A percentile compares a stretch with the other conserved stretches of the same genome.
phyloP scores from a whole-genome alignment of 2,329 filamentous ascomycete genomes.

The Emmonsia crescens region DNA sequence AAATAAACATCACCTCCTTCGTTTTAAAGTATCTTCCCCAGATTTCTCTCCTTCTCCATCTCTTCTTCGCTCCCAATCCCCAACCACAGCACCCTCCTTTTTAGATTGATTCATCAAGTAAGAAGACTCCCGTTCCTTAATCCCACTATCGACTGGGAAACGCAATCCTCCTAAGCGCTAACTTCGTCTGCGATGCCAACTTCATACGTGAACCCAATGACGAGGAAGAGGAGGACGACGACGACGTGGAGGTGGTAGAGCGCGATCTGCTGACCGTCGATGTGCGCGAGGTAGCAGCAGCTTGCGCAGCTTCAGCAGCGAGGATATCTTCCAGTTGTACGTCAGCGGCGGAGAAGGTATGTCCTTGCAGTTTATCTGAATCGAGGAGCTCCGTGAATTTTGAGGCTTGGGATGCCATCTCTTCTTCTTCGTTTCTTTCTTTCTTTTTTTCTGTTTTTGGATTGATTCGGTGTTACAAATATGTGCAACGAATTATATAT shows the following conservation, averaged over 20 bases:
- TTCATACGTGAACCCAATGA: not conserved
- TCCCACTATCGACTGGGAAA: not conserved
- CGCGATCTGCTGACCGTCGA: constrained; percentile 14
- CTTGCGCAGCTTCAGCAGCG: constrained; percentile 5
- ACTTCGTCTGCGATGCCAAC: not conserved
- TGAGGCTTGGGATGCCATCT: constrained; percentile 4
- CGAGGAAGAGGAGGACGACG: not conserved
- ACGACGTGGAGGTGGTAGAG: not conserved
- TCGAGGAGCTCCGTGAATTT: constrained; percentile 12
- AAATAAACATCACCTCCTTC: too few species aligned
- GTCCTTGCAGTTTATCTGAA: constrained; percentile 3
- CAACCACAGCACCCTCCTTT: not conserved
- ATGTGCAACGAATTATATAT: not conserved
- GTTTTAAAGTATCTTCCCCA: too few species aligned
- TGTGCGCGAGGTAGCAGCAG: constrained; percentile 25
- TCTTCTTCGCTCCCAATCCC: too few species aligned
- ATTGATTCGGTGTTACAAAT: not conserved
- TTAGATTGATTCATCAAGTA: too few species aligned
- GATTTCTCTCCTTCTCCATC: not conserved
- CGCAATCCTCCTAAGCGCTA: not conserved
- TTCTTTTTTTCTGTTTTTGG: too few species aligned
- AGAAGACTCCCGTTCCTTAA: too few species aligned
- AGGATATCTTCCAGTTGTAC: constrained; percentile 13
- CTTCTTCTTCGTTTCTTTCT: too few species aligned
- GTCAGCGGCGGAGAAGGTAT: constrained; percentile 10